Percentiles rank a stretch among this genome's conserved stretches.
These are phyloP conservation scores for Clohesyomyces aquaticus DNA, from an alignment of 495 filamentous ascomycete species.

Conservation along the genomic window DNA sequence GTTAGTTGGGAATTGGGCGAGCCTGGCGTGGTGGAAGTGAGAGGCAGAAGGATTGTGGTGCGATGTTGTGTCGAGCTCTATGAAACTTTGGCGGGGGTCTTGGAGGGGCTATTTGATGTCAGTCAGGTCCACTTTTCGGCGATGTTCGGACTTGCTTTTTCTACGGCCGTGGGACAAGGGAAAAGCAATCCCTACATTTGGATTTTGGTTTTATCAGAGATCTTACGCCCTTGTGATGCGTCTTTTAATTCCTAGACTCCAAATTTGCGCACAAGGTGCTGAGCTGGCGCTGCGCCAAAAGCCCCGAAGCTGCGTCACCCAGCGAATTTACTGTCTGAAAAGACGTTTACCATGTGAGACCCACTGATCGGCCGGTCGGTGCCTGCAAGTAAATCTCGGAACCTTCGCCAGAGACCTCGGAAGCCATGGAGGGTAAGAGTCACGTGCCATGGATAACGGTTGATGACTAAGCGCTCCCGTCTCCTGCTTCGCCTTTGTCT, in stretches of 20 bases:
- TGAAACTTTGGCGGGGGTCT: slow-evolving; percentile 17
- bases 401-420: no score
- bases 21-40: not conserved
- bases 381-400: no score
- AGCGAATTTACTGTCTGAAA: no score
- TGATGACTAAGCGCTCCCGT: no score
- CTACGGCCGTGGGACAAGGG: slow-evolving; percentile 26
- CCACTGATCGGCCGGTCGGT: no score
- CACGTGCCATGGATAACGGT: no score
- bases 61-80: slow-evolving; percentile 17
- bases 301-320: not conserved
- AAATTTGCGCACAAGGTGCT: not conserved
- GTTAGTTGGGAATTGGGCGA: not conserved
- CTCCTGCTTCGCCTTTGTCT: no score
- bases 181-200: slow-evolving; percentile 20
- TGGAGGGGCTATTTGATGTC: slow-evolving; percentile 4
- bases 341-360: no score
- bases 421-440: no score
- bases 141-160: slow-evolving; percentile 29
- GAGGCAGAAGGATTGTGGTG: slow-evolving; percentile 11
- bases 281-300: not conserved
- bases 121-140: slow-evolving; percentile 20
- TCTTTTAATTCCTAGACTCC: not conserved
- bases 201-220: not conserved
- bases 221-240: not conserved